Evolutionary conservation across 495 filamentous ascomycete species (phyloP), one percentile per base, ranked within the genome.

Genomic region (Aspergillus homomorphus): DNA sequence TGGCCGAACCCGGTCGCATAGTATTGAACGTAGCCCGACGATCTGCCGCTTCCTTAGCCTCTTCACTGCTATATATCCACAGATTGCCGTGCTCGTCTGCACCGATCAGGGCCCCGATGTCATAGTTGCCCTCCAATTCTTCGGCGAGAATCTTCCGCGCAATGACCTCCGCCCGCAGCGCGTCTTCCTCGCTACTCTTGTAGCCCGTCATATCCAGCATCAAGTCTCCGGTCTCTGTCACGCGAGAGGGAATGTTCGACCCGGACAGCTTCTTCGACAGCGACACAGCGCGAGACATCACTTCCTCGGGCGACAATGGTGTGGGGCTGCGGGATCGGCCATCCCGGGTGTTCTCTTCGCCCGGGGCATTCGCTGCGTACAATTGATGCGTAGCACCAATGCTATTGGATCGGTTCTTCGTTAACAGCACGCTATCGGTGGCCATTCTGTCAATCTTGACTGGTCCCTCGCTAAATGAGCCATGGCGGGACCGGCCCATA

Each of bases 161-260:
- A 58, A 98, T 81, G 21, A 95, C 83, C 70, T 99, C 95, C 4
- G 94, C 93, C 42, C 90, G 85, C 53, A 96, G 76, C 14, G 91
- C 88, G 66, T 98, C 92, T 63, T 96, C 92, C 53, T 96, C 92
- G 62, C 85, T 92, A 66, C 86, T 87, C 67, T 97, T 98, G 67
- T 96, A 97, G 0, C 91, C 91, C 3, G 92, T 93, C 92, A 98
- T 97, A 67, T 98, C 94, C 57, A 98, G 74, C 93, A 96, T 98
- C 33, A 98, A 76, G 72, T 98, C 95, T n/a, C 95, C 94, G 1
- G 81, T 89, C 23, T 96, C 93, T 3, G 86, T 98, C 30, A 98
- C 84, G 62, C 92, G 89, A 26, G 88, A 92, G 18, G 87, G 90
- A 53, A 98, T 98, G 66, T 98, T 97, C 26, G 91, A 94, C 1